Base-by-base conservation (phyloP, 108 stramenopile species). In the Cyclotella cryptica region DNA sequence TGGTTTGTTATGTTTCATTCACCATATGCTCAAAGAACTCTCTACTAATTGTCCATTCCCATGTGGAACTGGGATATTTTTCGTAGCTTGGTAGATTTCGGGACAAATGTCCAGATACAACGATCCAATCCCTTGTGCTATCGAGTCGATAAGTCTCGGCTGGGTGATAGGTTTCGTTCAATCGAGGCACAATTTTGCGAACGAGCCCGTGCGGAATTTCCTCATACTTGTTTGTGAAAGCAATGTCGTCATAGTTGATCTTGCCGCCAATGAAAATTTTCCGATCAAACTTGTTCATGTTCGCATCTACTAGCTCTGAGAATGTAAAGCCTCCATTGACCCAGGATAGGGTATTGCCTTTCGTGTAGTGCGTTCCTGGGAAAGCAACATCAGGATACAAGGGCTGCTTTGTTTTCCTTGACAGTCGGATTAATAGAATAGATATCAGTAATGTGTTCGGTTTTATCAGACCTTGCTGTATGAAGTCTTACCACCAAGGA, bases 251-350 rank as follows among this genome's bases (percentile, higher is more conserved):
- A 57, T 83, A 82, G 60, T 65, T 90, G 17, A 91, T 29, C 45
- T 71, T 85, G 7, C 93, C 93, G 17, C 82, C 89, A 18, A 94
- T 30, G 73, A 77, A 94, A 0, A 94, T 75, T 24, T 77, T 74
- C 14, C 84, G 75, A 13, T 71, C 28, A 28, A 74, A 67, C 22
- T 22, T 6, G 0, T 78, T 51, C 4, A 58, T 49, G 70, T 94
- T 94, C 4, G 72, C 72, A 39, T 88, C 82, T 27, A 93, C 47
- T 35, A 94, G 64, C 53, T 94, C 82, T 18, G 72, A 72, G 26
- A 90, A 59, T 8, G 89, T 88, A 71, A 90, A 94, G 1, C 86
- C 89, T 17, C 72, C 77, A 22, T 70, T 73, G 19, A 49, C 13
- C 75, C 86, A 63, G 14, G 70, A 60, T 26, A 53, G 17, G 21